phyloP scores from a whole-genome alignment of 2,329 filamentous ascomycete genomes.

The Pseudofabraea citricarpa region DNA sequence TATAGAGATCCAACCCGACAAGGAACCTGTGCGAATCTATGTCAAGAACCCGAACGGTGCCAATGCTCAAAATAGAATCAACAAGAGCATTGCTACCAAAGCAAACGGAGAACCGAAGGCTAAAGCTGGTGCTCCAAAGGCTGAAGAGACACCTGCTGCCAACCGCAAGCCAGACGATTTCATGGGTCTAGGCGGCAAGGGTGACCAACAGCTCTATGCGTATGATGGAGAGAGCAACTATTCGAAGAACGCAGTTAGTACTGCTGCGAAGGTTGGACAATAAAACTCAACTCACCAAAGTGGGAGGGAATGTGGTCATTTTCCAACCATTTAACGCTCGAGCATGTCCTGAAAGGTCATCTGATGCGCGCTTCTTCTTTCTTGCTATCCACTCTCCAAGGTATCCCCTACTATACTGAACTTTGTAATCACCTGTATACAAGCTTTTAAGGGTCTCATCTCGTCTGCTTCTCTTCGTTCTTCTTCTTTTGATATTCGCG shows the following conservation, averaged over 20 bases:
- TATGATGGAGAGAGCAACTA: constrained; percentile 54
- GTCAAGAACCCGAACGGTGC: constrained; percentile 58
- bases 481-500: too few relatives aligned
- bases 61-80: constrained; percentile 35
- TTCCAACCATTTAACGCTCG: too few relatives aligned
- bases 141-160: constrained; percentile 63
- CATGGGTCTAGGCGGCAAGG: constrained; percentile 77
- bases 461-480: neutral
- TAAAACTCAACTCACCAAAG: too few relatives aligned
- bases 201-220: constrained; percentile 73
- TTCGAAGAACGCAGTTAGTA: constrained; percentile 34
- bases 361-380: neutral
- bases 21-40: constrained; percentile 66
- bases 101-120: constrained; percentile 19
- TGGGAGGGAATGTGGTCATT: too few relatives aligned
- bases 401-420: neutral
- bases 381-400: neutral
- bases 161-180: constrained; percentile 71
- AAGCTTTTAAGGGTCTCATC: neutral
- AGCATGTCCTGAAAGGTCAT: too few relatives aligned
- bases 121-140: constrained; percentile 30
- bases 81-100: constrained; percentile 33
- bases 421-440: neutral
- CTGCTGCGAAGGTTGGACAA: too few relatives aligned
- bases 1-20: constrained; percentile 46